phyloP scores from a whole-genome alignment of 306 rosid species.

The Canavalia ensiformis region DNA sequence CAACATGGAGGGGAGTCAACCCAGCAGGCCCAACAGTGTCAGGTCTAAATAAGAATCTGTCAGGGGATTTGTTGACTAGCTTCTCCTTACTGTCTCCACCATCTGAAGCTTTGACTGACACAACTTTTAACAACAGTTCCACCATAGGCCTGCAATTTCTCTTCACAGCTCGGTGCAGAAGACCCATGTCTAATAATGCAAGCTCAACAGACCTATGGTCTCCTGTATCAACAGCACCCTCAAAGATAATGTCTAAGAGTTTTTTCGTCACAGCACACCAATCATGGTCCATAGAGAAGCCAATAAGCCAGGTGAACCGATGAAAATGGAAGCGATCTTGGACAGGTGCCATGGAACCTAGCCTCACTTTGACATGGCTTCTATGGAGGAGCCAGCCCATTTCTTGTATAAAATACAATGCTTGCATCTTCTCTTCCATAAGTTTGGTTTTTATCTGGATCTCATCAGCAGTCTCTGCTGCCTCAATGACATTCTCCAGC shows the following conservation, averaged over 20 bases:
- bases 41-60: slow-evolving; percentile 74
- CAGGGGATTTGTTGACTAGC: slow-evolving; percentile 46
- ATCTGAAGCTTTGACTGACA: slow-evolving; percentile 53
- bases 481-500: slow-evolving; percentile 75
- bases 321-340: slow-evolving; percentile 64
- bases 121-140: slow-evolving; percentile 72
- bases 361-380: slow-evolving; percentile 63
- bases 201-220: slow-evolving; percentile 62
- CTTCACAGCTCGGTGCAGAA: slow-evolving; percentile 88
- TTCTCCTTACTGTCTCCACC: slow-evolving; percentile 56
- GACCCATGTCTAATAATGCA: slow-evolving; percentile 74
- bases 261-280: slow-evolving; percentile 90
- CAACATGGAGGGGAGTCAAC: slow-evolving; percentile 91
- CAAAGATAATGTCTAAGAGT: slow-evolving; percentile 71
- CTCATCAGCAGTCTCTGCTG: slow-evolving; percentile 55
- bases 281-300: slow-evolving; percentile 87
- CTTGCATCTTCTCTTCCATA: slow-evolving; percentile 71
- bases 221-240: slow-evolving; percentile 72
- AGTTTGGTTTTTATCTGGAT: slow-evolving; percentile 50
- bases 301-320: slow-evolving; percentile 82
- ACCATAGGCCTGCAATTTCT: slow-evolving; percentile 79
- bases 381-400: slow-evolving; percentile 97
- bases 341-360: slow-evolving; percentile 69
- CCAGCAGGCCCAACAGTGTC: slow-evolving; percentile 75
- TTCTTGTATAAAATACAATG: slow-evolving; percentile 83